phyloP scores from a whole-genome alignment of 1,284 basidiomycete genomes.

The Fomitopsis schrenkii region DNA sequence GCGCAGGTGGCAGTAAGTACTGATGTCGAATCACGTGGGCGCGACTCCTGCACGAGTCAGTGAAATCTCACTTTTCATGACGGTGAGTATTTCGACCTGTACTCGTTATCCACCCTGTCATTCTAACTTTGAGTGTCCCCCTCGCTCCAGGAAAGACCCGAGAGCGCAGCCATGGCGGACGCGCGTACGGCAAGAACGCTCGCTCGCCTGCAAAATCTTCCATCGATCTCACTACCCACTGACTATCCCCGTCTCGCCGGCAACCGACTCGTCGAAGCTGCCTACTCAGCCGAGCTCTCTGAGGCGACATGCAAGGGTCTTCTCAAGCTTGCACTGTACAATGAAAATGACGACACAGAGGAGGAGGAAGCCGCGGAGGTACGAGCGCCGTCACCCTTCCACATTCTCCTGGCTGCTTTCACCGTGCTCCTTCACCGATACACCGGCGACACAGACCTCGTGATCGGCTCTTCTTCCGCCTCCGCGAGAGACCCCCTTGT shows the following conservation, averaged over 20 bases:
- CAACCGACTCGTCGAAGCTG: constrained; percentile 78
- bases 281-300: constrained; percentile 61
- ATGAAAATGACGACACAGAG: constrained; percentile 49
- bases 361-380: constrained; percentile 37
- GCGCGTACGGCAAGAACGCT: constrained; percentile 51
- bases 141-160: no score
- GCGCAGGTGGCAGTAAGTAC: no score
- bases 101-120: no score
- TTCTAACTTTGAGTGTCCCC: no score
- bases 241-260: constrained; percentile 90
- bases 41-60: no score
- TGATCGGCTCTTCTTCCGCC: constrained; percentile 88
- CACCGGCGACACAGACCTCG: constrained; percentile 93
- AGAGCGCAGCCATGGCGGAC: constrained; percentile 27
- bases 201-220: constrained; percentile 68
- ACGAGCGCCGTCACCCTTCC: constrained; percentile 79
- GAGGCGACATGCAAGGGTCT: constrained; percentile 66
- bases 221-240: constrained; percentile 90
- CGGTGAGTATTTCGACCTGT: no score
- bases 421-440: constrained; percentile 90
- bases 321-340: constrained; percentile 74
- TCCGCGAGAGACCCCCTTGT: constrained; percentile 80
- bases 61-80: no score
- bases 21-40: no score
- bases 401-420: constrained; percentile 90